Base-by-base conservation (phyloP, 169 alveolate species). In the Haemoproteus tartakovskyi region DNA sequence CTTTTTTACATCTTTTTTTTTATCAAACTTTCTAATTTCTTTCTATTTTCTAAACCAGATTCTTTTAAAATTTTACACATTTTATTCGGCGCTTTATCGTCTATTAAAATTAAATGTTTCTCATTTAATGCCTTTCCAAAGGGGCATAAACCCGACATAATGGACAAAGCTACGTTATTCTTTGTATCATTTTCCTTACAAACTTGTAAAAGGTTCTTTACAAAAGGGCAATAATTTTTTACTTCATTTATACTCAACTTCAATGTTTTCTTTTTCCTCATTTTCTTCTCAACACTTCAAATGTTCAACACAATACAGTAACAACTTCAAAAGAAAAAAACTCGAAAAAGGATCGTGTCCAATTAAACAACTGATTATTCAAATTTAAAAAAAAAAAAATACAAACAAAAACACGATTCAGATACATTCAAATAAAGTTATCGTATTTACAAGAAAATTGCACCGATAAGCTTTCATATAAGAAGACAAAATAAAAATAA, bases 81-180 rank as follows among this genome's bases (percentile, higher is more conserved):
- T 24, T 74, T 74, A 33, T 56, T 74, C 33, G 54, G 54, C 1
- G 84, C 54, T 33, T 74, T 74, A 37, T 74, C 57, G 30, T 74
- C 84, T 74, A 74, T 74, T 54, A 74, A 38, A 14, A 74, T 74
- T 43, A 74, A 6, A 37, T 60, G 84, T 37, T 74, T 74, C 33
- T 74, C 62, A 47, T 74, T 74, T n/a, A 74, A 56, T 9, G 78
- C 84, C 29, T 74, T 74, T 21, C 84, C 84, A 37, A 74, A 29
- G 0, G 84, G 84, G 16, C 84, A 74, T 45, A 74, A 37, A 56
- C 57, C 46, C 3, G 84, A 40, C 84, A 74, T 74, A 22, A 74
- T 78, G 6, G 84, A 74, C 14, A 74, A 37, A 47, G 45, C 84
- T 5, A 74, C 63, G 57, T 74, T 74, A 29, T 74, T 74, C 22